Conservation (phyloP, 75 land plant species). For the Sequoia sempervirens region DNA sequence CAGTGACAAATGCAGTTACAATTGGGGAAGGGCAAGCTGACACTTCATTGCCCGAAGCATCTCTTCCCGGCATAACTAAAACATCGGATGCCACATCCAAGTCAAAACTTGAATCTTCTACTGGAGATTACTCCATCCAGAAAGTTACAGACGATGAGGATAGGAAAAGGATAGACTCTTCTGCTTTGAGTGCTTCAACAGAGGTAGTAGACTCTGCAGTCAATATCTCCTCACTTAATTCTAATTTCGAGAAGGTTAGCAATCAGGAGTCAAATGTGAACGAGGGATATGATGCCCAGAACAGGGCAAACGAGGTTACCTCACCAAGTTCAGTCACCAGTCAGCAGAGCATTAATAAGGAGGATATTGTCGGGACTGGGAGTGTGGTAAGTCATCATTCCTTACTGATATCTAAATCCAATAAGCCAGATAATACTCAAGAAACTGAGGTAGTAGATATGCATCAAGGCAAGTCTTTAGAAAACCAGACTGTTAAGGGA, state of each 20-base stretch:
- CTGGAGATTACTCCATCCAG: neutral
- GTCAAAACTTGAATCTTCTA: constrained; percentile 1
- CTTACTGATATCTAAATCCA: neutral
- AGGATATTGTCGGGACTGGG: neutral
- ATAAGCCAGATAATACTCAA: neutral
- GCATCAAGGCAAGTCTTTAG: neutral
- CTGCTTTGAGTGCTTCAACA: neutral
- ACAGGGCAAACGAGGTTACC: neutral
- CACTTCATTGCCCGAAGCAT: neutral
- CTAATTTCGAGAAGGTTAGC: neutral
- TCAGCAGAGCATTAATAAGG: neutral
- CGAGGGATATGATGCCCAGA: neutral
- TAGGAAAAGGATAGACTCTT: neutral
- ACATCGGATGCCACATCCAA: neutral
- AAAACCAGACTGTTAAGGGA: neutral
- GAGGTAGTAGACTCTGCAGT: neutral
- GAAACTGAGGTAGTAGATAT: neutral
- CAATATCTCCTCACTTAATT: neutral
- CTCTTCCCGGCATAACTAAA: too few relatives aligned
- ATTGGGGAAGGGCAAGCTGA: neutral
- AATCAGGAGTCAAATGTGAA: neutral
- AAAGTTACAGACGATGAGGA: neutral
- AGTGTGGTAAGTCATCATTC: neutral
- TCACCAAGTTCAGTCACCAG: neutral
- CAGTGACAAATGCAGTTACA: neutral